Conservation (phyloP, 2,329 filamentous ascomycete genomes). For the Hirsutella minnesotensis region DNA sequence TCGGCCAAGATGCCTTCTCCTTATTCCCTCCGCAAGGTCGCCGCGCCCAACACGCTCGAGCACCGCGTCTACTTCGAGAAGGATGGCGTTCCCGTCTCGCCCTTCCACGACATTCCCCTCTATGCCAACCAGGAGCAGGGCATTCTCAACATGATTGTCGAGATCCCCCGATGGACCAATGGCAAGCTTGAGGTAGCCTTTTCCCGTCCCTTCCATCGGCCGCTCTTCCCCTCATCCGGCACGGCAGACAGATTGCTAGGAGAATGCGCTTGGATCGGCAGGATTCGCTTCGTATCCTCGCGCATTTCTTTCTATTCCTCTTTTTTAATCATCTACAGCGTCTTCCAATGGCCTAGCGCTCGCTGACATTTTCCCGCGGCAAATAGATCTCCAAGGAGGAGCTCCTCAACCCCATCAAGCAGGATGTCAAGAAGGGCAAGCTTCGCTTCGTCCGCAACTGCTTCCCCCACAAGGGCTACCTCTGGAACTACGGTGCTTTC, state of each 20-base stretch:
- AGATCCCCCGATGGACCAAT: slow-evolving; percentile 99
- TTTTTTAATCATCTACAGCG: not conserved
- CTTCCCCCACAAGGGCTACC: slow-evolving; percentile 99
- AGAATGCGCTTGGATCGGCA: not conserved
- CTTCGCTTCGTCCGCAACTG: slow-evolving; percentile 99
- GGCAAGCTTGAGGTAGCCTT: slow-evolving; percentile 87
- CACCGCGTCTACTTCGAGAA: slow-evolving; percentile 97
- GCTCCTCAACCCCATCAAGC: slow-evolving; percentile 96
- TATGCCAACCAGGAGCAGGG: slow-evolving; percentile 95
- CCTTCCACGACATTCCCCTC: slow-evolving; percentile 97
- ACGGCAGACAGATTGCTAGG: not conserved
- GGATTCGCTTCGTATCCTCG: not conserved
- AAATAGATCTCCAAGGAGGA: slow-evolving; percentile 94
- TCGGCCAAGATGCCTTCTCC: slow-evolving; percentile 40
- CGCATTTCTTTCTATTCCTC: not conserved
- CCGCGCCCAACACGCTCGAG: slow-evolving; percentile 82
- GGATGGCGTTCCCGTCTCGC: slow-evolving; percentile 85
- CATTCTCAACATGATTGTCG: slow-evolving; percentile 97
- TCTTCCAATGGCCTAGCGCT: slow-evolving; percentile 1
- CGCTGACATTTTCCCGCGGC: slow-evolving; percentile 11
- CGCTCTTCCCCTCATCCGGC: not conserved
- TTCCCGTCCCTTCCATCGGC: not conserved
- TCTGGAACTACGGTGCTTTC: slow-evolving; percentile 99
- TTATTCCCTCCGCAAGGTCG: slow-evolving; percentile 80
- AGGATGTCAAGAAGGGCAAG: slow-evolving; percentile 99